Percentiles rank a stretch among this genome's conserved stretches.
Evolutionary conservation across 2,329 filamentous ascomycete genomes (phyloP).

Genomic region (Venturia aucupariae): DNA sequence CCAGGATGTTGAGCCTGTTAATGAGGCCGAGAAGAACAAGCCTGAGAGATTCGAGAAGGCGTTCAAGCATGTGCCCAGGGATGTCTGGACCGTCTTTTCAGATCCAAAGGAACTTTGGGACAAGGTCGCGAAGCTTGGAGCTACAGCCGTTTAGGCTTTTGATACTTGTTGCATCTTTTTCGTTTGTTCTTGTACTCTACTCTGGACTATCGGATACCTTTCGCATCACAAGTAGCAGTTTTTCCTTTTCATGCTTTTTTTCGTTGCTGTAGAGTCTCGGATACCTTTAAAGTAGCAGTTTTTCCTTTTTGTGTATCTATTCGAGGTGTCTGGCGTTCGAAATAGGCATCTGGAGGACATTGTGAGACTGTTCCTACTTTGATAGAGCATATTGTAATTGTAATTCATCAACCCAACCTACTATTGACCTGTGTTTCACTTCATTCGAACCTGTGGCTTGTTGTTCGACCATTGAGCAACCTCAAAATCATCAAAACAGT

Average conservation of each 20-base stretch:
- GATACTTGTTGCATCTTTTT: neutral
- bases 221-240: neutral
- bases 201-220: neutral
- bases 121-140: constrained; percentile 24
- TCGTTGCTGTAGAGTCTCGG: neutral
- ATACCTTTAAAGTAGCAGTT: neutral
- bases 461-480: too few relatives aligned
- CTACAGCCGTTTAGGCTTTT: neutral
- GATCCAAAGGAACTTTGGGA: constrained; percentile 56
- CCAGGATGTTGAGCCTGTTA: constrained; percentile 60
- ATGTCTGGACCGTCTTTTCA: constrained; percentile 75
- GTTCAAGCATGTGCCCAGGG: constrained; percentile 62
- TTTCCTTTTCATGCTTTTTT: neutral
- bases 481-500: neutral
- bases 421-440: too few relatives aligned
- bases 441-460: too few relatives aligned
- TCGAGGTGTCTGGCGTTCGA: neutral
- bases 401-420: neutral
- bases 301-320: neutral
- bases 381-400: neutral
- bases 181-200: neutral
- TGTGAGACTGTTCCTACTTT: neutral
- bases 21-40: constrained; percentile 59
- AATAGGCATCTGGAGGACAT: neutral
- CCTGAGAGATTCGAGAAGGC: constrained; percentile 70